phyloP scores from a whole-genome alignment of 441 rosid genomes.

The Metrosideros polymorpha region DNA sequence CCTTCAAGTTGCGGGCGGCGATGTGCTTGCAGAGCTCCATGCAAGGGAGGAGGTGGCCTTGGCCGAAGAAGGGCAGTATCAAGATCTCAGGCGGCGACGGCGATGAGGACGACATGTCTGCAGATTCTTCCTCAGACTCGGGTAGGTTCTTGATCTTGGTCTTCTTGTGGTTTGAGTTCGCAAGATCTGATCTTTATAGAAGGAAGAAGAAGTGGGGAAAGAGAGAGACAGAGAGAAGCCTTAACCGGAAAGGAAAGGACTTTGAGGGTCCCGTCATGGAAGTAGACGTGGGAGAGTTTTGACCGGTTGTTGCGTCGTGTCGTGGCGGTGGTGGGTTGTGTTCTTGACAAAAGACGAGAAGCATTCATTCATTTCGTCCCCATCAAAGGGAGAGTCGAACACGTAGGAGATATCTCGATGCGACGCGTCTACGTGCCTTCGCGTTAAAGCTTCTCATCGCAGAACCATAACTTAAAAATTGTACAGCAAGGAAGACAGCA shows the following conservation, averaged over 20 bases:
- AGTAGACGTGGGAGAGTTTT: neutral
- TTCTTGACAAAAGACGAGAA: neutral
- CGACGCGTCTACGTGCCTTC: neutral
- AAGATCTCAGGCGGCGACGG: neutral
- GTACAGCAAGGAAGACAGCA: neutral
- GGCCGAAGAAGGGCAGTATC: neutral
- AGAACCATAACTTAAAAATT: neutral
- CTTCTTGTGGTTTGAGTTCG: neutral
- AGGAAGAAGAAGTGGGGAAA: neutral
- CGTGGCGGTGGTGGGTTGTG: neutral
- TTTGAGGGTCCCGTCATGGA: neutral
- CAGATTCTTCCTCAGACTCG: neutral
- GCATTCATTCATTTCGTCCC: neutral
- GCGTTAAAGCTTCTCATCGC: neutral
- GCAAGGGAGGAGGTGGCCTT: neutral
- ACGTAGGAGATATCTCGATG: neutral
- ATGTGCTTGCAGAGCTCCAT: neutral
- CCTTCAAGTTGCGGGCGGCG: neutral
- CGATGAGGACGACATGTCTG: neutral
- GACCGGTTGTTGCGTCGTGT: neutral
- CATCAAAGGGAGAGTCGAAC: rapidly evolving
- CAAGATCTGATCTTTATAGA: neutral
- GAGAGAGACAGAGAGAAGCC: neutral
- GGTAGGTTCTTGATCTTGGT: neutral
- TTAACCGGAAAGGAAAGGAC: neutral